These are phyloP conservation scores for Aegilops tauschii DNA, from an alignment of 176 grass and related monocot genomes.

Conservation along the genomic window DNA sequence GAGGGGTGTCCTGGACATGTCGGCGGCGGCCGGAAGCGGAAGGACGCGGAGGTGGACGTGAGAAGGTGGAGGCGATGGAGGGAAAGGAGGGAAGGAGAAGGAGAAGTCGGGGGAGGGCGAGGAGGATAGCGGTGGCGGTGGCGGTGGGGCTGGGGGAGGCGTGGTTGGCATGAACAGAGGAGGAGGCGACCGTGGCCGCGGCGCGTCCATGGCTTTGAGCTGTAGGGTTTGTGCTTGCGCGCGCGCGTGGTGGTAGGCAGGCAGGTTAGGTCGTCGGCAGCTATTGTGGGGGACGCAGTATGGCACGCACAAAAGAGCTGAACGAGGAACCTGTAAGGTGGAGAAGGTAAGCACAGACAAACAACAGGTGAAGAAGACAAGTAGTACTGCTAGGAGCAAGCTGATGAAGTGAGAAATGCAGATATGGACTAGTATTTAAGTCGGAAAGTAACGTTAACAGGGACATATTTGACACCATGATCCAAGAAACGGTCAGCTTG, in stretches of 20 bases:
- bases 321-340: neutral
- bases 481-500: slow-evolving; percentile 11
- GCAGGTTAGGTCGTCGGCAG: slow-evolving; percentile 37
- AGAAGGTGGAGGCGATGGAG: neutral
- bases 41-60: slow-evolving; percentile 25
- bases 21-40: slow-evolving; percentile 4
- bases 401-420: neutral
- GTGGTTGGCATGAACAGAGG: slow-evolving; percentile 21
- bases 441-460: neutral
- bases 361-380: neutral
- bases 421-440: neutral
- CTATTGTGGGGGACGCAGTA: slow-evolving; percentile 21
- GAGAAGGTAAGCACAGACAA: neutral
- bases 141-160: neutral
- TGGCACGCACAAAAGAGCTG: neutral
- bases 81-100: slow-evolving; percentile 38
- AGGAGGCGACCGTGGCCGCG: slow-evolving; percentile 33
- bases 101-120: slow-evolving; percentile 59
- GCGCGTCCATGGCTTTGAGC: slow-evolving; percentile 47
- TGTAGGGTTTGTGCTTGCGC: slow-evolving; percentile 30
- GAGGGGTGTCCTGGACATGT: slow-evolving; percentile 47
- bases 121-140: neutral
- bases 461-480: neutral
- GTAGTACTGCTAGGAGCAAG: neutral
- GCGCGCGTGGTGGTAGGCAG: slow-evolving; percentile 25